Evolutionary conservation across 441 rosid species (phyloP).

Genomic region (Corymbia calophylla): DNA sequence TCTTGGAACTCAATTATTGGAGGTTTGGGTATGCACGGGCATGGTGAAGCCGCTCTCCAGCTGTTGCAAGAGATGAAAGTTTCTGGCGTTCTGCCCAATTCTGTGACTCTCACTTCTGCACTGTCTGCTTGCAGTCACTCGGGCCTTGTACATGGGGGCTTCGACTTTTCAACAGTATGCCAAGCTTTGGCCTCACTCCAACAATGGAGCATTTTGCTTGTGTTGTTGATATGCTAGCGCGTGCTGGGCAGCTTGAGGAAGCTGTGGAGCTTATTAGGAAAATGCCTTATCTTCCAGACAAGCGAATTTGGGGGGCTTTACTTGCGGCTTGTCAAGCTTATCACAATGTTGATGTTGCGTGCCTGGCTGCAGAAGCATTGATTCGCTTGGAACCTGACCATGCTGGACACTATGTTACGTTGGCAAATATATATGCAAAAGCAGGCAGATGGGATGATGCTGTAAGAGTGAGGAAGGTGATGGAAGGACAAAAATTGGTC

Average conservation of each 20-base stretch:
- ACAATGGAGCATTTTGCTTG: slow-evolving; percentile 16
- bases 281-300: slow-evolving; percentile 19
- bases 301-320: slow-evolving; percentile 16
- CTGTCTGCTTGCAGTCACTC: slow-evolving; percentile 19
- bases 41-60: slow-evolving; percentile 16
- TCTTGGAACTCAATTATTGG: slow-evolving; percentile 22
- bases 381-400: slow-evolving; percentile 16
- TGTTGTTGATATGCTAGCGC: slow-evolving; percentile 19
- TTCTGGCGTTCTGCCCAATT: slow-evolving; percentile 8
- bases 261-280: slow-evolving; percentile 11
- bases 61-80: slow-evolving; percentile 13
- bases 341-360: slow-evolving; percentile 12
- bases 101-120: slow-evolving; percentile 12
- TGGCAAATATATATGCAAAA: slow-evolving; percentile 17
- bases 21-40: slow-evolving; percentile 20
- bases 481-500: slow-evolving; percentile 6
- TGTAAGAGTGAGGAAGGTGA: slow-evolving; percentile 8
- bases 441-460: slow-evolving; percentile 21
- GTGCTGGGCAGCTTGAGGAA: slow-evolving; percentile 17
- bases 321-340: slow-evolving; percentile 12
- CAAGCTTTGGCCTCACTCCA: background rate
- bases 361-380: slow-evolving; percentile 13
- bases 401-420: slow-evolving; percentile 15
- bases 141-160: slow-evolving; percentile 14
- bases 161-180: slow-evolving; percentile 2